phyloP scores from a whole-genome alignment of 1,284 basidiomycete genomes.

The Ganoderma lingzhi region DNA sequence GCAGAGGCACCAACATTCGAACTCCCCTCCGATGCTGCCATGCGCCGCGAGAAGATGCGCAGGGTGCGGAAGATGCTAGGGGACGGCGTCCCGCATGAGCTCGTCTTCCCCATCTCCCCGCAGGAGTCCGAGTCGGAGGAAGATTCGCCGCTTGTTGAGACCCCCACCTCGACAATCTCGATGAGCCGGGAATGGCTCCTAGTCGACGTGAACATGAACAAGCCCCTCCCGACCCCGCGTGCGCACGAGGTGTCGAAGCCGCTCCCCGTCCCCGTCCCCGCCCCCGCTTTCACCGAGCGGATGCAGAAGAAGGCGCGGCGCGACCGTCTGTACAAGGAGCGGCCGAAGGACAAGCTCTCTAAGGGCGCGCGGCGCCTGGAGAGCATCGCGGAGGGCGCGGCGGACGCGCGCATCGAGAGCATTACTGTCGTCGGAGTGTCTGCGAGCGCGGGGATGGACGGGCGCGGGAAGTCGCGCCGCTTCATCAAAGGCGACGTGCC shows the following conservation, averaged over 20 bases:
- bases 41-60: constrained; percentile 66
- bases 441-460: constrained; percentile 32
- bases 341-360: constrained; percentile 27
- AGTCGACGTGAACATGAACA: constrained; percentile 21
- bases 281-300: not conserved
- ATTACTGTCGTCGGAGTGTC: constrained; percentile 32
- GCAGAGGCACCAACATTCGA: constrained; percentile 44
- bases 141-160: constrained; percentile 29
- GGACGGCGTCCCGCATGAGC: constrained; percentile 61
- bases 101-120: constrained; percentile 57
- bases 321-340: constrained; percentile 26
- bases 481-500: constrained; percentile 32
- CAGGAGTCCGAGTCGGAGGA: constrained; percentile 33
- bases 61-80: constrained; percentile 65
- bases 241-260: constrained; percentile 12
- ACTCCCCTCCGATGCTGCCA: constrained; percentile 48
- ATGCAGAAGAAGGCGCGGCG: constrained; percentile 6
- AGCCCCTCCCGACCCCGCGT: constrained; percentile 17
- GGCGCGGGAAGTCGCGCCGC: constrained; percentile 33
- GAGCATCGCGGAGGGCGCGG: constrained; percentile 28
- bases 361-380: constrained; percentile 24
- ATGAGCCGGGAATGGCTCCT: constrained; percentile 30
- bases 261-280: constrained; percentile 12
- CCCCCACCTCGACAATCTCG: constrained; percentile 23
- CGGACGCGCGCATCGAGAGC: constrained; percentile 10